Conservation (phyloP, 768 basidiomycete species). For the Cyclocybe aegerita region DNA sequence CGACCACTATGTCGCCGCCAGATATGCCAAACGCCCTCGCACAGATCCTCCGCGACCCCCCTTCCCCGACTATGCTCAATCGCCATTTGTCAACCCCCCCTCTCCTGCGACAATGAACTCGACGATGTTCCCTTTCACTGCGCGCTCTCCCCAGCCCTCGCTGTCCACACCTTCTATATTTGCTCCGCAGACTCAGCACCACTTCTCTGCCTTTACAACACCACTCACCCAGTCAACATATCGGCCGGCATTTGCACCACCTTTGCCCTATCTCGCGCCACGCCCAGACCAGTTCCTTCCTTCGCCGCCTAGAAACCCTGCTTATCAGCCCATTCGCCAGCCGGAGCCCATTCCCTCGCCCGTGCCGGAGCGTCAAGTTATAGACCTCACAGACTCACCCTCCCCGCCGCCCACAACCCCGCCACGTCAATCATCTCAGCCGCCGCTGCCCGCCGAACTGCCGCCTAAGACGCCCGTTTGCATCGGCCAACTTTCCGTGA, state of each 20-base stretch:
- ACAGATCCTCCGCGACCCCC: slow-evolving; percentile 26
- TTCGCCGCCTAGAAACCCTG: slow-evolving; percentile 18
- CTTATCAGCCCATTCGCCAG: slow-evolving; percentile 22
- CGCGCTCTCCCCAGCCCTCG: slow-evolving; percentile 9
- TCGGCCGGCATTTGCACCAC: slow-evolving; percentile 53
- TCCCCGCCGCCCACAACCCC: slow-evolving; percentile 42
- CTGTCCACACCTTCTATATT: slow-evolving; percentile 7
- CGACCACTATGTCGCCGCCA: slow-evolving; percentile 26
- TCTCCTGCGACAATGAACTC: slow-evolving; percentile 12
- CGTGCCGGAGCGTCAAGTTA: slow-evolving; percentile 50
- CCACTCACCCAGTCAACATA: slow-evolving; percentile 30
- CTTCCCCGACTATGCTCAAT: slow-evolving; percentile 15
- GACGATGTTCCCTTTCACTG: slow-evolving; percentile 10
- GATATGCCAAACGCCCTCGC: slow-evolving; percentile 43
- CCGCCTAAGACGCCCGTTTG: slow-evolving; percentile 84
- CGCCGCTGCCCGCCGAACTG: slow-evolving; percentile 52
- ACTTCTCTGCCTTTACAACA: slow-evolving; percentile 10
- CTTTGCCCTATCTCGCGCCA: slow-evolving; percentile 33
- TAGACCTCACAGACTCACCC: slow-evolving; percentile 75
- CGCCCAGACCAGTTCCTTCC: slow-evolving; percentile 22
- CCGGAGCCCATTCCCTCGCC: slow-evolving; percentile 20
- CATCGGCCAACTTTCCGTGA: slow-evolving; percentile 81
- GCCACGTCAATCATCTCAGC: slow-evolving; percentile 21
- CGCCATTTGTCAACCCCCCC: slow-evolving; percentile 16
- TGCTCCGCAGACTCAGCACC: slow-evolving; percentile 5